Base-by-base conservation (phyloP, 2,329 filamentous ascomycete genomes). In the Cladophialophora exuberans region DNA sequence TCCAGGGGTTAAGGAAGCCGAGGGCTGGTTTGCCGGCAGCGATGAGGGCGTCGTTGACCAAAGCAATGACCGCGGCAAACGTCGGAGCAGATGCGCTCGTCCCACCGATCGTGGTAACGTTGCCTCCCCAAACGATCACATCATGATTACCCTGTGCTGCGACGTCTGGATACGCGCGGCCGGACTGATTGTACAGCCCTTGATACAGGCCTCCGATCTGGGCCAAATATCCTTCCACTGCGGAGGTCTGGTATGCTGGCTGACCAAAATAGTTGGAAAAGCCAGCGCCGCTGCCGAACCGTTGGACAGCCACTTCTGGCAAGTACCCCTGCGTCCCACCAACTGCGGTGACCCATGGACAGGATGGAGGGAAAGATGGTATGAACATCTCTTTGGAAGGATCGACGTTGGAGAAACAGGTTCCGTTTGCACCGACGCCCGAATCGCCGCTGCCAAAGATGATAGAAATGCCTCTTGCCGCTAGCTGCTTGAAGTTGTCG, bases 291-390 rank as follows among this genome's bases (percentile, higher is more conserved):
- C 81, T 76, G 68, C 83, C 86, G 42, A 79, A 68, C n/a, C n/a
- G n/a, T n/a, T n/a, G n/a, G 18, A 78, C 75, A 3, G 74, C 74
- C 11, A 73, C 71, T 64, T 81, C 77, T 1, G 83, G 83, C 56
- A 75, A 64, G 33, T 73, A 73, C 22, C 71, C 69, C 57, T 75
- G 72, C 0, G 83, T 84, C 1, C 82, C 85, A 3, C 87, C 86
- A 1, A 89, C 81, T 2, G 79, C 72, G 0, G 86, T 89, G 6
- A 89, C 80, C 68, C 82, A 89, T 0, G 85, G 86, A 62, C 87
- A 90, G 0, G 80, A 79, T 0, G 79, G 79, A 0, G 87, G 86
- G 69, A 88, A 89, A 3, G 77, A 79, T 1, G 84, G 78, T 31
- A 83, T 72, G 65, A 86, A 83, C 1, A 73, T 78, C 54, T 80